Percentiles rank a stretch among this genome's conserved stretches.
phyloP scores from a whole-genome alignment of 2,329 filamentous ascomycete genomes.

The Acephala macrosclerotiorum region DNA sequence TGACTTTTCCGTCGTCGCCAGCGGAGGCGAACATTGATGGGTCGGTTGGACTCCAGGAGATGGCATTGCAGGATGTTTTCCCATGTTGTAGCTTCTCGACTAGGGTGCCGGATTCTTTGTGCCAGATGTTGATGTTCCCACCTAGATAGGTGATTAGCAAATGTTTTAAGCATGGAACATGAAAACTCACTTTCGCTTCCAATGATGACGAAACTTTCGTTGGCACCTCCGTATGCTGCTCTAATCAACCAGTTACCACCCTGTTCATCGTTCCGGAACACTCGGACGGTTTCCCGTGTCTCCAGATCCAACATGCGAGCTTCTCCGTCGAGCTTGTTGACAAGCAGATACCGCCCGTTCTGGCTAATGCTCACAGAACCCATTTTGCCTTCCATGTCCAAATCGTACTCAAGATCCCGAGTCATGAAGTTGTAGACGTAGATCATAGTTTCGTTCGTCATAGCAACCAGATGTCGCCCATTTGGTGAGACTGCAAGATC shows the following conservation, averaged over 20 bases:
- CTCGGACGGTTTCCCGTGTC: conserved; percentile 73
- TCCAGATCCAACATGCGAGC: conserved; percentile 82
- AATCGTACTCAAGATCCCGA: conserved; percentile 76
- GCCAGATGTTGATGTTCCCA: conserved; percentile 84
- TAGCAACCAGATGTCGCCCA: conserved; percentile 80
- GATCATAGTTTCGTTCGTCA: conserved; percentile 73
- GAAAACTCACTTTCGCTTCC: conserved; percentile 82
- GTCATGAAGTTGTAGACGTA: conserved; percentile 84
- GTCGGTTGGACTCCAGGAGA: conserved; percentile 87
- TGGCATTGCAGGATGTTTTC: conserved; percentile 81
- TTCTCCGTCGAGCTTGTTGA: conserved; percentile 81
- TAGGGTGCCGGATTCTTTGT: conserved; percentile 79
- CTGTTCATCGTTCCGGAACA: conserved; percentile 73
- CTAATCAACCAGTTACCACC: conserved; percentile 83
- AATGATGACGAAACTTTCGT: conserved; percentile 89
- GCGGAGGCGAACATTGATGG: conserved; percentile 88
- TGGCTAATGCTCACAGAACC: conserved; percentile 83
- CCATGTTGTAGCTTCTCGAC: conserved; percentile 80
- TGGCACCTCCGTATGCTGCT: conserved; percentile 84
- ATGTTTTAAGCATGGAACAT: neutral
- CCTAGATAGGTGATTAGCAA: conserved; percentile 48
- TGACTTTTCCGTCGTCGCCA: conserved; percentile 84
- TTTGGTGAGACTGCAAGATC: conserved; percentile 86
- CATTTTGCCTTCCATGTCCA: conserved; percentile 72
- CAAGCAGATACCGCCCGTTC: conserved; percentile 81